phyloP scores from a whole-genome alignment of 2,329 filamentous ascomycete genomes.

The Paracoccidioides lutzii region DNA sequence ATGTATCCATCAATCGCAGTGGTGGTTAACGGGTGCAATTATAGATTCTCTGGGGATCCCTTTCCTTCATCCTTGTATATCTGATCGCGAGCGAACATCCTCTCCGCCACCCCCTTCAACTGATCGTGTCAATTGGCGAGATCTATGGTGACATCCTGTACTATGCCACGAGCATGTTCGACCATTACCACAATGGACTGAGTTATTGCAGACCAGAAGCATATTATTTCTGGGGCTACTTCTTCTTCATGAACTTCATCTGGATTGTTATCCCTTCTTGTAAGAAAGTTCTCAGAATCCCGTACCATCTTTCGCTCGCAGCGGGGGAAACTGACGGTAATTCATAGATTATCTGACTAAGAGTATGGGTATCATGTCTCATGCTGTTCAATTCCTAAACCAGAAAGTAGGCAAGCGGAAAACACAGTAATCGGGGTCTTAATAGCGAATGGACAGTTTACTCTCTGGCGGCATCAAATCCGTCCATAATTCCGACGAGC shows the following conservation, averaged over 20 bases:
- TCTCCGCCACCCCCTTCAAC: conserved; percentile 46
- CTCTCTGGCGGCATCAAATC: background rate
- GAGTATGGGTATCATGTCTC: conserved; percentile 21
- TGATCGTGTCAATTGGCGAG: conserved; percentile 50
- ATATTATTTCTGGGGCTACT: conserved; percentile 55
- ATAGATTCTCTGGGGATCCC: conserved; percentile 48
- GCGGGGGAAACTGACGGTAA: background rate
- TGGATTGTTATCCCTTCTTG: conserved; percentile 51
- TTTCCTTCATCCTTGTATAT: conserved; percentile 45
- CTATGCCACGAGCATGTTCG: conserved; percentile 50
- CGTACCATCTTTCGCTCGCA: background rate
- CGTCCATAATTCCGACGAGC: too few relatives aligned
- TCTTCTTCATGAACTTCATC: conserved; percentile 52
- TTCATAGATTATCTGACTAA: conserved; percentile 21
- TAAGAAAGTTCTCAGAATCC: conserved; percentile 24
- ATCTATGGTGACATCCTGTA: conserved; percentile 53
- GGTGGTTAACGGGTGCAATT: background rate
- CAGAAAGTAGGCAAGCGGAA: conserved; percentile 15
- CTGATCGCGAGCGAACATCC: conserved; percentile 43
- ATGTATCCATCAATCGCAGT: background rate
- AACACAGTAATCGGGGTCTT: conserved; percentile 12
- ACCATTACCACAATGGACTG: conserved; percentile 42
- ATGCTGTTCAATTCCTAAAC: conserved; percentile 17
- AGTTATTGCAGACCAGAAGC: conserved; percentile 49
- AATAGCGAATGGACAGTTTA: background rate